Base-by-base conservation (phyloP, 2,329 filamentous ascomycete species). In the Hypoxylon sp. region DNA sequence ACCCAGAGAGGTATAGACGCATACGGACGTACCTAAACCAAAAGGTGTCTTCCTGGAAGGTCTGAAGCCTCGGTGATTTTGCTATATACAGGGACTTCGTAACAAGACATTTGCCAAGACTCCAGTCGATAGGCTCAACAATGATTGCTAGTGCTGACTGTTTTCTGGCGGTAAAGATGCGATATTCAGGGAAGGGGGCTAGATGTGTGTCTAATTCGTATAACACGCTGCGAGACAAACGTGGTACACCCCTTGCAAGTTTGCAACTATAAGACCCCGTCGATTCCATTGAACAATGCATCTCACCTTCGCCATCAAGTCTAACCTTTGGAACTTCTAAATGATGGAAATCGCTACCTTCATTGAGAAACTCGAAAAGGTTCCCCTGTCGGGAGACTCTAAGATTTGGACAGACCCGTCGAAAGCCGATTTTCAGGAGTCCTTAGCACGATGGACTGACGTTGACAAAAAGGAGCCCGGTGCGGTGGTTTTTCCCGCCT, bases 371-470 rank as follows among this genome's bases (percentile, higher is more conserved):
- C 58, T 53, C n/a, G 17, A 36, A 13, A 32, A 25, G 13, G 7
- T 43, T 19, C 5, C 28, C 10, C 17, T 60, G 10, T 52, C 38
- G 28, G 34, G 25, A 34, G 36, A 25, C 5, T 30, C 36, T 6
- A 52, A 60, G 17, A 46, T 52, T 14, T 53, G 23, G 58, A 60
- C n/a, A 28, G 38, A 46, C 9, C 19, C 58, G 14, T 60, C 58
- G 23, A 46, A 53, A n/a, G 13, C 36, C 28, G 36, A 53, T 28
- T 60, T 60, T 36, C 58, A 53, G 34, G 48, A 52, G 58, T 45
- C 38, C 17, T 11, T 60, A 1, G 46, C 57, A 34, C 46, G 57
- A 51, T 60, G 57, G 57, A 60, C 46, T 23, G 46, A 60, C 10
- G 36, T 51, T 3, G 34, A 60, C 38, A 60, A 60, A 38, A 52